These are phyloP conservation scores for Sphaerostilbella broomeana DNA, from an alignment of 2,329 filamentous ascomycete species.

Conservation along the genomic window DNA sequence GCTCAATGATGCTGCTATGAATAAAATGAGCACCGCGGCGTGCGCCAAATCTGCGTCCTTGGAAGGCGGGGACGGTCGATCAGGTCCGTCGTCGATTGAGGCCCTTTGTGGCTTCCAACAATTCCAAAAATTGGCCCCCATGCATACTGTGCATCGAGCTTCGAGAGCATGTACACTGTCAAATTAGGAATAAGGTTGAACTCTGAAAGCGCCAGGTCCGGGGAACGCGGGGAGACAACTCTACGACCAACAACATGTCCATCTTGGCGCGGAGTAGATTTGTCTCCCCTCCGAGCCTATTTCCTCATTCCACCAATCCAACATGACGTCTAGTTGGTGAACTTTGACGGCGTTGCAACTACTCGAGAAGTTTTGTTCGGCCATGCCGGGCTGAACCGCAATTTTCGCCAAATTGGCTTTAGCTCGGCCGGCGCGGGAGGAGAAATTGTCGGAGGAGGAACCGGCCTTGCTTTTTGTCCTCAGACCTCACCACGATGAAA, in stretches of 20 bases:
- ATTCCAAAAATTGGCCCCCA: not conserved
- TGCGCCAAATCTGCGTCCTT: not conserved
- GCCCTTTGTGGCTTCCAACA: not conserved
- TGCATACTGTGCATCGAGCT: conserved; percentile 3
- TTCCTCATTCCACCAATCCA: not conserved
- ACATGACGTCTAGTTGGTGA: conserved; percentile 6
- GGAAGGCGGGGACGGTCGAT: not conserved
- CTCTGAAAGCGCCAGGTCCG: conserved; percentile 1
- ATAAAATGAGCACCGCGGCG: not conserved
- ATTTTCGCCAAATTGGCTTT: too few species aligned
- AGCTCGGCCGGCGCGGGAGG: not conserved
- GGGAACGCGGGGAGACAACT: conserved; percentile 12
- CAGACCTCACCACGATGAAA: not conserved
- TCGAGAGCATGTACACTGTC: conserved; percentile 6
- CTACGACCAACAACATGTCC: conserved; percentile 7
- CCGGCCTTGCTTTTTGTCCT: not conserved
- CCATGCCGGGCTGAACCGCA: not conserved
- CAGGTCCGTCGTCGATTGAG: not conserved
- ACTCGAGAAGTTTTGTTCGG: too few species aligned
- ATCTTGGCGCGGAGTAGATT: not conserved
- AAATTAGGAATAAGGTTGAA: conserved; percentile 3
- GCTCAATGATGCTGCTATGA: too few species aligned
- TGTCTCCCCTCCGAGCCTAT: not conserved
- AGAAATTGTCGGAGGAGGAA: not conserved
- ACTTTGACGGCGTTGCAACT: not conserved